These are phyloP conservation scores for Epichloe aotearoae DNA, from an alignment of 2,329 filamentous ascomycete genomes.

Conservation along the genomic window DNA sequence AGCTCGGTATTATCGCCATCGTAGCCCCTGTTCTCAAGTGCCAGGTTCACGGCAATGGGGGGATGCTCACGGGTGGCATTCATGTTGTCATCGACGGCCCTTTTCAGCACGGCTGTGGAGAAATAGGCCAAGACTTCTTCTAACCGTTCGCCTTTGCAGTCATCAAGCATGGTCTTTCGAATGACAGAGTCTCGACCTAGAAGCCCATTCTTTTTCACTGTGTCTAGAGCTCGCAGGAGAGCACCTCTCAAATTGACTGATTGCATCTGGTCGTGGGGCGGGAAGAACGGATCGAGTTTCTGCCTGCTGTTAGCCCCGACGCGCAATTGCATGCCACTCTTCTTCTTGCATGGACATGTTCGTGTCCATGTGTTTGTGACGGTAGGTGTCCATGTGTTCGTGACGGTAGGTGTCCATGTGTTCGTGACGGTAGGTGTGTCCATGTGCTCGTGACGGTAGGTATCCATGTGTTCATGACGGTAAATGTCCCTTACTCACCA, in stretches of 20 bases:
- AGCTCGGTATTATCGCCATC: conserved; percentile 41
- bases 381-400: neutral
- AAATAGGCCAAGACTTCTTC: conserved; percentile 78
- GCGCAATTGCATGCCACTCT: neutral
- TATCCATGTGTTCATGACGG: neutral
- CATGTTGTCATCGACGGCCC: conserved; percentile 36
- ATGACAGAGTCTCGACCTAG: conserved; percentile 69
- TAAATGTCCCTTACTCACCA: conserved; percentile 34
- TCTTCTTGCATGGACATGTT: neutral
- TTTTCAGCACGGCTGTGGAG: conserved; percentile 70
- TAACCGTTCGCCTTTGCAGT: conserved; percentile 83
- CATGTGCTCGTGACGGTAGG: neutral
- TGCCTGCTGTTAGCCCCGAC: conserved; percentile 21
- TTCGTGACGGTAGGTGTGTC: neutral
- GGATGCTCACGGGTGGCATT: conserved; percentile 26
- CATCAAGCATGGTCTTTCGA: conserved; percentile 91
- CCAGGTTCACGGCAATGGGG: conserved; percentile 39
- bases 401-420: neutral
- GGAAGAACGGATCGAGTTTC: conserved; percentile 86
- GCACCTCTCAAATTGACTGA: conserved; percentile 81
- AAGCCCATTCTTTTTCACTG: conserved; percentile 75
- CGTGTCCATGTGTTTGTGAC: neutral
- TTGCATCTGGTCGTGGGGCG: conserved; percentile 77
- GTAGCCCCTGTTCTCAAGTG: conserved; percentile 46
- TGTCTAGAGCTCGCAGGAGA: conserved; percentile 67